Percentiles rank a stretch among this genome's conserved stretches.
These are phyloP conservation scores for Suhomyces faveliae DNA, from an alignment of 805 yeast species.

Conservation along the genomic window DNA sequence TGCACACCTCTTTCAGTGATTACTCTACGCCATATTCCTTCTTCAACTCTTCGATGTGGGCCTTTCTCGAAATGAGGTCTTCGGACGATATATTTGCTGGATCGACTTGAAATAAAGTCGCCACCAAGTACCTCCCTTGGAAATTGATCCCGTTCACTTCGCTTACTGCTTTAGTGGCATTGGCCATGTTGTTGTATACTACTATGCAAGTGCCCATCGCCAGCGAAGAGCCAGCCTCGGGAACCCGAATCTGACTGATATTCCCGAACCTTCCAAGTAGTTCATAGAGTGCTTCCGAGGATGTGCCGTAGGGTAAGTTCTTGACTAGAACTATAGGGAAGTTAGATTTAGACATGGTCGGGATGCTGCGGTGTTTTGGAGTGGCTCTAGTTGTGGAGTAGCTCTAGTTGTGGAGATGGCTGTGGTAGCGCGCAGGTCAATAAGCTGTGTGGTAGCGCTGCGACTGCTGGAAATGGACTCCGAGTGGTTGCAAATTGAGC, in stretches of 20 bases:
- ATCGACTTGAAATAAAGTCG: slow-evolving; percentile 47
- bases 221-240: slow-evolving; percentile 14
- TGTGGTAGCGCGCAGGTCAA: no score
- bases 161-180: slow-evolving; percentile 52
- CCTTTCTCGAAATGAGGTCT: slow-evolving; percentile 24
- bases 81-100: slow-evolving; percentile 26
- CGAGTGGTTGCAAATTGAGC: no score
- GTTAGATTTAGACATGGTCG: slow-evolving; percentile 20
- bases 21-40: slow-evolving; percentile 7
- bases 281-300: slow-evolving; percentile 47
- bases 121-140: slow-evolving; percentile 57
- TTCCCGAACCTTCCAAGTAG: slow-evolving; percentile 56
- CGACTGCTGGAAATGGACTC: no score
- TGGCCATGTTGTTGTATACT: slow-evolving; percentile 47
- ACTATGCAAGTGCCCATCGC: slow-evolving; percentile 49
- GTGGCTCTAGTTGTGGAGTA: no score
- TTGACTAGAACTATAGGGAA: slow-evolving; percentile 52
- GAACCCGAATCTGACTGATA: slow-evolving; percentile 51
- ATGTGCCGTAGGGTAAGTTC: slow-evolving; percentile 54
- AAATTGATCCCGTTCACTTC: slow-evolving; percentile 60
- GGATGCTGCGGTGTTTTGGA: background rate
- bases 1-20: no score
- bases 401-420: no score
- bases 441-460: no score
- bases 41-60: slow-evolving; percentile 26